A percentile compares a stretch with the other conserved stretches of the same genome.
These are phyloP conservation scores for Fraxinus dipetala DNA, from an alignment of 305 asterid genomes.

Conservation along the genomic window DNA sequence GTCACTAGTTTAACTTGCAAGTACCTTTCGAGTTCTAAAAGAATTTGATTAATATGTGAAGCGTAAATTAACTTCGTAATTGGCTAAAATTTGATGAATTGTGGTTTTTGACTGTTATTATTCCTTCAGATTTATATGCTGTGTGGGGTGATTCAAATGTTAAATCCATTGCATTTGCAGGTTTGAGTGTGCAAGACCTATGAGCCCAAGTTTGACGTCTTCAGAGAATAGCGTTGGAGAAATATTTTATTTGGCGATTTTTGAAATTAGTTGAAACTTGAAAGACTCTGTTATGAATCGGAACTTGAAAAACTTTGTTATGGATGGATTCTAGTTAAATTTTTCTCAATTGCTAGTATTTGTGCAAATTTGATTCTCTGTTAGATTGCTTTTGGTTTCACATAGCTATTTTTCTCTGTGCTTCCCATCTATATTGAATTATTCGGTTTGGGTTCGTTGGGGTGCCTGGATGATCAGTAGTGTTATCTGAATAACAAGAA, in stretches of 20 bases:
- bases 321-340: constrained; percentile 10
- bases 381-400: not conserved
- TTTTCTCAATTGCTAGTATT: not conserved
- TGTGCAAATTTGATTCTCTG: not conserved
- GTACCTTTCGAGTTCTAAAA: not conserved
- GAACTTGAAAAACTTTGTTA: not conserved
- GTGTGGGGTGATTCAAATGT: not conserved
- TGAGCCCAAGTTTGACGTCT: constrained; percentile 1
- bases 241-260: not conserved
- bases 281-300: not conserved
- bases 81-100: not conserved
- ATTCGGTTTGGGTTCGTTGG: not conserved
- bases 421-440: not conserved
- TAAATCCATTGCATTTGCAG: constrained; percentile 18
- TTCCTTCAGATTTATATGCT: not conserved
- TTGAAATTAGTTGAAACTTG: not conserved
- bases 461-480: not conserved
- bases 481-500: not conserved
- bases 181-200: constrained; percentile 46
- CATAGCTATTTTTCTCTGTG: not conserved
- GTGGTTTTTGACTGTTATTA: not conserved
- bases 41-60: not conserved
- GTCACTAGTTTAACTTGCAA: not conserved
- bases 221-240: not conserved
- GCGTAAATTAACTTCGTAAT: not conserved